Conservation (phyloP, 1,284 basidiomycete species). For the Somion occarium region DNA sequence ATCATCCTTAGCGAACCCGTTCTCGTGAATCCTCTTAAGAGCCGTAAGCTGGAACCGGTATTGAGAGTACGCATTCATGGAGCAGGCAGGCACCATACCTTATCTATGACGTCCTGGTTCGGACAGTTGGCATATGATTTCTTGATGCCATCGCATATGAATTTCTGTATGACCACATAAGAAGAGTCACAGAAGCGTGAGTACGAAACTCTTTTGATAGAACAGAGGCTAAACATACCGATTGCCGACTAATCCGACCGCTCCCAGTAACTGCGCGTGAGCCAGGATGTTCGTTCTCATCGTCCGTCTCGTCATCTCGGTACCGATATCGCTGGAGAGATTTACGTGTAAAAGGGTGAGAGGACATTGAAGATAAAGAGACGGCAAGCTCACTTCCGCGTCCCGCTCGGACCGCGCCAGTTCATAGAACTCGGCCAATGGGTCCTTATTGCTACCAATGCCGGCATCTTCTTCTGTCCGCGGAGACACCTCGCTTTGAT, state of each 20-base stretch:
- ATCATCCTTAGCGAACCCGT: conserved; percentile 52
- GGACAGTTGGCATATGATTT: conserved; percentile 30
- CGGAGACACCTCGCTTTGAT: neutral
- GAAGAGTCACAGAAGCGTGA: too few species aligned
- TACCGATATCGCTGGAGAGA: neutral
- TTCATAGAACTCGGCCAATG: conserved; percentile 58
- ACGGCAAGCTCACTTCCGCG: conserved; percentile 9
- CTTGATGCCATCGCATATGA: conserved; percentile 51
- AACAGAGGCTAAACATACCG: neutral
- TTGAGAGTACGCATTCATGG: neutral
- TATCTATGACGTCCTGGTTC: conserved; percentile 68
- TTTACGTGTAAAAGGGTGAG: neutral
- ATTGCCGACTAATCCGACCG: neutral
- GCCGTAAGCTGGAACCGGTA: conserved; percentile 48
- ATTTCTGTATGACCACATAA: conserved; percentile 43
- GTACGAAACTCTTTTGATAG: too few species aligned
- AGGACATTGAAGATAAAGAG: neutral
- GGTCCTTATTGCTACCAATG: conserved; percentile 35
- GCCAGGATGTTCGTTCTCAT: neutral
- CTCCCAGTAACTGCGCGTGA: neutral
- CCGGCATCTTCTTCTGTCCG: neutral
- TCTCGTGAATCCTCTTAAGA: conserved; percentile 54
- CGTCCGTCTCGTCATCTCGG: neutral
- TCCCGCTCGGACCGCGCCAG: conserved; percentile 46
- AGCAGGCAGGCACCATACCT: conserved; percentile 32